Base-by-base conservation (phyloP, 139 green algal genomes). In the Chlorokybus atmophyticus region DNA sequence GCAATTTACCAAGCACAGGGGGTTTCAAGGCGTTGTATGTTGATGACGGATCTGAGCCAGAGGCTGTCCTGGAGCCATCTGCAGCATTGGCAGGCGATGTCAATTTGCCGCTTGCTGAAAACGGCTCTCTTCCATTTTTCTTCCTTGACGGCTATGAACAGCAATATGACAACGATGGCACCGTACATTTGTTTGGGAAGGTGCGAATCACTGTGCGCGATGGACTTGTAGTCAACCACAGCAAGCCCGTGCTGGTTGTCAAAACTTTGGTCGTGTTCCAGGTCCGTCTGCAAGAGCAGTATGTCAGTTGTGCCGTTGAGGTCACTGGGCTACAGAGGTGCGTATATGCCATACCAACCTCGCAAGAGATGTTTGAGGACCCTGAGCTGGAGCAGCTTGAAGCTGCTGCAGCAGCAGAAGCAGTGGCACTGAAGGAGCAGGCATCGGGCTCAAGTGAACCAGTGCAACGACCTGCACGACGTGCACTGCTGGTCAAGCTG, bases 131-230 rank as follows among this genome's bases (percentile, higher is more conserved):
- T 40, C 78, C 78, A 7, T 93, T 95, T 63, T 96, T 82, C 73
- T 75, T 93, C 32, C 19, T 95, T 14, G 88, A 97, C 48, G 84
- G 81, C 0, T 80, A 90, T 59, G 87, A 95, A 70, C 88, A 94
- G 67, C 6, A 32, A 8, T 23, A 44, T 17, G 17, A 14, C 38
- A 44, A 44, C 38, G 17, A 44, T 23, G 21, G 40, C 17, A 2
- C 61, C 0, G 77, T 95, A 1, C 88, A 82, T 57, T 69, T 98
- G 10, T 95, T 98, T 68, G 88, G 90, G 62, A 96, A 95, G 80
- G 81, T 91, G n/a, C n/a, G n/a, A n/a, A n/a, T n/a, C n/a, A n/a
- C n/a, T n/a, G n/a, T n/a, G n/a, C n/a, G n/a, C n/a, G n/a, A n/a
- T n/a, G n/a, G n/a, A n/a, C n/a, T n/a, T n/a, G n/a, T n/a, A n/a